Evolutionary conservation across 2,329 filamentous ascomycete species (phyloP).

Genomic region (Pseudocercospora cruenta): DNA sequence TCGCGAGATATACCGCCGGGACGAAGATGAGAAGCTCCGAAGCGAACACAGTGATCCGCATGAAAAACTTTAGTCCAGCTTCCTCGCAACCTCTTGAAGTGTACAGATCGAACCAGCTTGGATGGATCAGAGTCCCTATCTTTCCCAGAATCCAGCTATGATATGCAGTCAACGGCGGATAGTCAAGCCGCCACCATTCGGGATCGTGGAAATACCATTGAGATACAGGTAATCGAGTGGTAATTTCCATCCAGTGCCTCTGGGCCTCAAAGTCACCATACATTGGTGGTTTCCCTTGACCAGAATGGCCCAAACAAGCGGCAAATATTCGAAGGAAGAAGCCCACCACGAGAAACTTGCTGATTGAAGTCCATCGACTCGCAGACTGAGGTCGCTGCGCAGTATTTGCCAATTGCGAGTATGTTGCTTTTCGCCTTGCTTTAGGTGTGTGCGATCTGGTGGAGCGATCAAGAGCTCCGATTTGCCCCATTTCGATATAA

Average conservation of each 20-base stretch:
- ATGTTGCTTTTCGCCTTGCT: neutral
- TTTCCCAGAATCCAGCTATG: conserved; percentile 94
- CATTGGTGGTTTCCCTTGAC: conserved; percentile 80
- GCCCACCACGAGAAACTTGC: neutral
- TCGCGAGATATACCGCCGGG: conserved; percentile 83
- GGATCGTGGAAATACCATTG: conserved; percentile 98
- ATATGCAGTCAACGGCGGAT: conserved; percentile 94
- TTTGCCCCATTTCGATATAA: neutral
- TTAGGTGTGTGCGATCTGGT: neutral
- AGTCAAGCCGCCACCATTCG: conserved; percentile 96
- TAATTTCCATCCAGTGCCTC: conserved; percentile 98
- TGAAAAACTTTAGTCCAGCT: conserved; percentile 82
- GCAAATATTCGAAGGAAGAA: conserved; percentile 87
- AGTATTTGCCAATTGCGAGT: neutral
- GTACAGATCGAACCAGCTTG: conserved; percentile 85
- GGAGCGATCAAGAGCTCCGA: neutral
- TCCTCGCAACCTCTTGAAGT: conserved; percentile 81
- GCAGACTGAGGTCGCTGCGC: neutral
- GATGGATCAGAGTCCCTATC: conserved; percentile 76
- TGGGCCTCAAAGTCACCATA: conserved; percentile 97
- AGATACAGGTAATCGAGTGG: conserved; percentile 80
- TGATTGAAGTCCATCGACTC: neutral
- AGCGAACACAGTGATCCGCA: conserved; percentile 86
- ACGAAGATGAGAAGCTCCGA: conserved; percentile 90
- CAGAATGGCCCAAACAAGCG: conserved; percentile 91